A percentile compares a stretch with the other conserved stretches of the same genome.
These are phyloP conservation scores for Elongisporangium undulatum DNA, from an alignment of 352 stramenopile genomes.

Conservation along the genomic window DNA sequence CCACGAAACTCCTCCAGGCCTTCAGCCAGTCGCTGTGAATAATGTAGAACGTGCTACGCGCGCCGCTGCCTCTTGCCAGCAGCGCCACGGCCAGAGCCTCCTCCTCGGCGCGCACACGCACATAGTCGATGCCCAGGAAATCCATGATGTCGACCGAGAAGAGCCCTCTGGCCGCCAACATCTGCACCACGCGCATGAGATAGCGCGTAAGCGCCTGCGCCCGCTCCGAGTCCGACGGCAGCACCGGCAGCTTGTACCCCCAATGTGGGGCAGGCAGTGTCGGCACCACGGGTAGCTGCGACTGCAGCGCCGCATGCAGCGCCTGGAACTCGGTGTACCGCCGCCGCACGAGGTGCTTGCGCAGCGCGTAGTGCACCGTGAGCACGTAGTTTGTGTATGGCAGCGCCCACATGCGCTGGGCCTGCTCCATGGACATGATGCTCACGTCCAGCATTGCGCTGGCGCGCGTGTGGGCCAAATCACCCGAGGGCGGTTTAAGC, in stretches of 20 bases:
- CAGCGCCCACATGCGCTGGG: conserved; percentile 39
- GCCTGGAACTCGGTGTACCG: conserved; percentile 60
- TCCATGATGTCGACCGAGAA: conserved; percentile 67
- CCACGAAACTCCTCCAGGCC: conserved; percentile 46
- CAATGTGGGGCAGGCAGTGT: conserved; percentile 41
- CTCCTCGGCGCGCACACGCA: conserved; percentile 45
- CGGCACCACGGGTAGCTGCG: conserved; percentile 47
- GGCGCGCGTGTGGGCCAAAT: conserved; percentile 27
- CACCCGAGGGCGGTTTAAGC: conserved; percentile 18
- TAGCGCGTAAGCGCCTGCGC: conserved; percentile 37
- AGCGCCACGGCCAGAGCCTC: conserved; percentile 44
- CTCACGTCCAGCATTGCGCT: conserved; percentile 59
- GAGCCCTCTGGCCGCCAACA: conserved; percentile 43
- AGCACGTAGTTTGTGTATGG: conserved; percentile 79
- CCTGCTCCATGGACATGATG: conserved; percentile 57
- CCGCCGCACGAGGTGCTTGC: conserved; percentile 58
- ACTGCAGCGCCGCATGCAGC: conserved; percentile 34
- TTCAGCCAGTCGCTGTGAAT: conserved; percentile 34
- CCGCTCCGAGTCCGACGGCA: conserved; percentile 13
- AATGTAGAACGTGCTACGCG: conserved; percentile 28
- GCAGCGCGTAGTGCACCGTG: conserved; percentile 65
- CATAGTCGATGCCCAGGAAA: conserved; percentile 62
- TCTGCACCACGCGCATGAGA: conserved; percentile 40
- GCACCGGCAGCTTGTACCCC: conserved; percentile 35
- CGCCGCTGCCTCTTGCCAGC: conserved; percentile 17